Conservation (phyloP, 306 rosid species). For the Pyrus communis region DNA sequence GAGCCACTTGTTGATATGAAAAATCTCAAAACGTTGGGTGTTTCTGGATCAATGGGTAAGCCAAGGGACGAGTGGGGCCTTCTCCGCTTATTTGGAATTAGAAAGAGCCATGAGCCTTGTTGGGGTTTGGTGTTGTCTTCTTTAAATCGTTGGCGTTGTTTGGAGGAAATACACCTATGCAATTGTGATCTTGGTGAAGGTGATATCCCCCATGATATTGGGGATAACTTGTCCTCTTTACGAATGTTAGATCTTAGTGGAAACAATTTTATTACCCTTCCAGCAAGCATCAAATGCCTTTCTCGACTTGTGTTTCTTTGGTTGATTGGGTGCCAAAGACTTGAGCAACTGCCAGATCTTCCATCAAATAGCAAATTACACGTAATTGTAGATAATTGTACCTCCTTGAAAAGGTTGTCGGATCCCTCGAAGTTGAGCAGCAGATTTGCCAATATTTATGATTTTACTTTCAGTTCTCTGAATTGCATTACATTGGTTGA, state of each 20-base stretch:
- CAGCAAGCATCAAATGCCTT: slow-evolving; percentile 7
- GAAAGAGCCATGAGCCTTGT: neutral
- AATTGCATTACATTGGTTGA: slow-evolving; percentile 6
- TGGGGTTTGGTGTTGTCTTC: neutral
- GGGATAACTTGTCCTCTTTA: neutral
- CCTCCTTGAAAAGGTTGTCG: neutral
- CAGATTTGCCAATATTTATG: neutral
- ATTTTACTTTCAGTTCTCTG: neutral
- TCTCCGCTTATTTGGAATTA: neutral
- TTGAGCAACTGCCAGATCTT: neutral
- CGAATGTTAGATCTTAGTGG: neutral
- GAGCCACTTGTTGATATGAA: neutral
- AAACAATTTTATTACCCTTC: slow-evolving; percentile 15
- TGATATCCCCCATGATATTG: neutral
- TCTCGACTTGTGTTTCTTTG: accelerated
- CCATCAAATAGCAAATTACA: neutral
- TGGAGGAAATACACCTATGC: neutral
- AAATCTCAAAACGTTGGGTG: neutral
- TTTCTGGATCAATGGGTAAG: neutral
- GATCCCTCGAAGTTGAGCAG: neutral
- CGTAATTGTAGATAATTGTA: neutral
- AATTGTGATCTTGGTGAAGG: neutral
- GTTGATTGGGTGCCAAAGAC: neutral
- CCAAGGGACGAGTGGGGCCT: neutral
- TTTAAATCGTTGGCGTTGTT: neutral